These are phyloP conservation scores for Paraurostyla sp. DNA, from an alignment of 73 alveolate species.

Conservation along the genomic window DNA sequence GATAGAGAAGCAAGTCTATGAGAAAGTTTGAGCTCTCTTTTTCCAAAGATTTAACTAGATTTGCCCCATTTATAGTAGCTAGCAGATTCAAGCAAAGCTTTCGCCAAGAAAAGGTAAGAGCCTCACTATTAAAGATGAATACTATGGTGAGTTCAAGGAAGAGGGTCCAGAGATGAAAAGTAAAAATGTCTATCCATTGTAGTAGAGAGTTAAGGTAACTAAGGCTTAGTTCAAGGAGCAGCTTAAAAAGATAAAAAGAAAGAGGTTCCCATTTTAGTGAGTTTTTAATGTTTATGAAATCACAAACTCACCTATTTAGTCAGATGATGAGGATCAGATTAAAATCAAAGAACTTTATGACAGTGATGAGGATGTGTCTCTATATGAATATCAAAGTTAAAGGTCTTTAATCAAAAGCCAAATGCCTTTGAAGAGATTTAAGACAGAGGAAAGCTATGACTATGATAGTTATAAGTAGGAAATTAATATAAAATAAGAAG, in stretches of 20 bases:
- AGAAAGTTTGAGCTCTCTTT: conserved; percentile 16
- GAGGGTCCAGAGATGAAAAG: no score
- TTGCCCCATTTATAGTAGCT: background rate
- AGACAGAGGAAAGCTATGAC: no score
- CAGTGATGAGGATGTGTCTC: background rate
- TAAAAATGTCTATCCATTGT: no score
- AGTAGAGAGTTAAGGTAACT: conserved; percentile 14
- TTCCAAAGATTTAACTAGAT: conserved; percentile 14
- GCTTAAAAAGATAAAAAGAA: conserved; percentile 10
- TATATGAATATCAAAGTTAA: no score
- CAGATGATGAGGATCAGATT: conserved; percentile 31
- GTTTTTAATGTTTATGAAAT: background rate
- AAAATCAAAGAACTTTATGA: background rate
- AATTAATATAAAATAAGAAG: background rate
- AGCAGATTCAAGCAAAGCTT: background rate
- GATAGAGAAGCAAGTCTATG: conserved; percentile 33
- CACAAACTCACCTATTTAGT: conserved; percentile 15
- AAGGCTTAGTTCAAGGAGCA: conserved; percentile 1
- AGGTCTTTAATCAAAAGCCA: no score
- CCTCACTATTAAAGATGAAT: no score
- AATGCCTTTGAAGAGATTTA: no score
- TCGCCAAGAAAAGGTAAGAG: background rate
- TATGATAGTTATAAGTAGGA: no score
- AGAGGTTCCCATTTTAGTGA: background rate
- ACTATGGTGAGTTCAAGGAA: no score